A percentile compares a stretch with the other conserved stretches of the same genome.
Evolutionary conservation across 2,329 filamentous ascomycete species (phyloP).

Genomic region (Magnaporthiopsis poae): DNA sequence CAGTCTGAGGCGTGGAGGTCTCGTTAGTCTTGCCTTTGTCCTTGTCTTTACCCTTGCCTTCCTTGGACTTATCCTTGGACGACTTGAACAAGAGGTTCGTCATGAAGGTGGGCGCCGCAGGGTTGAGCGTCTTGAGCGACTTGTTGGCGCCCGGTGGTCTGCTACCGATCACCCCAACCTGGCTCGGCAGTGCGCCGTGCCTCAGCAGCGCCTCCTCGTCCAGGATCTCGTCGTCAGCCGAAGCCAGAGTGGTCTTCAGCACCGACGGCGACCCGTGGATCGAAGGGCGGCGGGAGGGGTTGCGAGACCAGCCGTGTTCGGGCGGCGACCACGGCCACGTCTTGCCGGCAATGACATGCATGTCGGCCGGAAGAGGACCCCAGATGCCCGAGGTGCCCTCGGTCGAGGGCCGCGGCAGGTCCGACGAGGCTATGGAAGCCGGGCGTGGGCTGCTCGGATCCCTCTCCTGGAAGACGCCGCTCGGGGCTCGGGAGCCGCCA

Average conservation of each 20-base stretch:
- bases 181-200: conserved; percentile 42
- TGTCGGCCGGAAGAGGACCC: conserved; percentile 41
- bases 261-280: conserved; percentile 64
- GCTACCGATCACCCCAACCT: conserved; percentile 69
- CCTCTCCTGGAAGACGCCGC: conserved; percentile 40
- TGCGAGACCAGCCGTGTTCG: conserved; percentile 50
- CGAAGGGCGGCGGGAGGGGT: conserved; percentile 70
- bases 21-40: conserved; percentile 27
- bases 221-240: conserved; percentile 55
- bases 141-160: conserved; percentile 45
- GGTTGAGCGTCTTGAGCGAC: conserved; percentile 62
- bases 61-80: conserved; percentile 27
- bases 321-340: conserved; percentile 52
- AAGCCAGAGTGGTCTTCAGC: conserved; percentile 50
- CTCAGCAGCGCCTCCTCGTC: conserved; percentile 46
- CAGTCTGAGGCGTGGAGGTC: conserved; percentile 31
- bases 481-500: conserved; percentile 37
- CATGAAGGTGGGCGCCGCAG: conserved; percentile 80
- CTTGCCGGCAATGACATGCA: conserved; percentile 31
- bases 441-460: conserved; percentile 55
- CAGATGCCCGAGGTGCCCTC: conserved; percentile 65
- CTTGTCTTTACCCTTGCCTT: conserved; percentile 30
- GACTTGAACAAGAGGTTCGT: conserved; percentile 54
- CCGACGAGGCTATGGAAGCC: conserved; percentile 57
- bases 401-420: conserved; percentile 67